Base-by-base conservation (phyloP, 768 basidiomycete species). In the Serendipita sp. region DNA sequence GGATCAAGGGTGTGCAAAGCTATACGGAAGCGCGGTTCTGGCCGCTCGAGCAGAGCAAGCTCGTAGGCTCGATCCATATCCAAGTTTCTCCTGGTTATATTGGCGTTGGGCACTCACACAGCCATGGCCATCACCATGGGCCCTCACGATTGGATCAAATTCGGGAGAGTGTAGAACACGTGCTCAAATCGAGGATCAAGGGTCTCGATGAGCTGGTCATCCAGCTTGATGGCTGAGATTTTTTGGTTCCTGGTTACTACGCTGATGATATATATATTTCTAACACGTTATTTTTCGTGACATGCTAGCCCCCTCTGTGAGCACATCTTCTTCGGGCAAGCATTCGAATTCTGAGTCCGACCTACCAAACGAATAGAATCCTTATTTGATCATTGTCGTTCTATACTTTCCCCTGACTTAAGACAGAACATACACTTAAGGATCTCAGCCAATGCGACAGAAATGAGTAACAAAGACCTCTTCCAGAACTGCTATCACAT, bases 61-160 rank as follows among this genome's bases (percentile, higher is more conserved):
- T 58, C 4, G 53, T 58, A 7, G 53, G 53, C 20, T 58, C 53
- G 53, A 58, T 58, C 17, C 53, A 58, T n/a, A 33, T 58, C 20
- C 53, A 58, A 31, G 30, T 58, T 9, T 11, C 31, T 9, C 53
- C 53, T 9, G 53, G 53, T 3, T 31, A 4, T 2, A 31, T 58
- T 58, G 31, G 24, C 11, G 31, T 22, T 7, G 17, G 24, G 24
- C 20, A 50, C 28, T 50, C 45, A n/a, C n/a, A n/a, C n/a, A 14
- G 28, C 28, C 17, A 31, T n/a, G 53, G 30, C 1, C 24, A 58
- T 9, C 11, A 22, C 24, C 24, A 58, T 48, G 45, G 53, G 22
- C 53, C 30, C 11, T 28, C 53, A 11, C 17, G n/a, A 33, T 33
- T 58, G 11, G 53, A 58, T 58, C 20, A 24, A 26, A n/a, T 58